Base-by-base conservation (phyloP, 2,329 filamentous ascomycete species). In the Diplocarpon rosae region DNA sequence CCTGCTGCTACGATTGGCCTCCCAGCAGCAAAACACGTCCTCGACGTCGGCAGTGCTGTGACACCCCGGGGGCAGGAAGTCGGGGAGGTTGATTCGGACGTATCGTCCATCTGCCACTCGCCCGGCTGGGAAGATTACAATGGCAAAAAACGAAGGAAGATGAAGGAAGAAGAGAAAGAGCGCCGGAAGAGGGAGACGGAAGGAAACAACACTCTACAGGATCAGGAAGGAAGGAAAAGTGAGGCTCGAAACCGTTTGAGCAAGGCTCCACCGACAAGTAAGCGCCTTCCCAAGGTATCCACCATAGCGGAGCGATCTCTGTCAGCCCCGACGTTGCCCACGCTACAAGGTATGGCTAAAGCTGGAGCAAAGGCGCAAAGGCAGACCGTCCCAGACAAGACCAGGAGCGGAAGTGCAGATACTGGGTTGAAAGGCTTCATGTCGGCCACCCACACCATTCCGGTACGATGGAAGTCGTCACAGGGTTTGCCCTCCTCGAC, bases 61-160 rank as follows among this genome's bases (percentile, higher is more conserved):
- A 42, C 52, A n/a, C 51, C 49, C 13, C 48, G 52, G 8, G 39
- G 44, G 2, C 37, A 51, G 17, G 47, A 43, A 17, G 37, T 36
- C 5, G 47, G 33, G 17, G 52, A 52, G 8, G 36, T 48, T 15
- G 49, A 50, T 5, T 58, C 59, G 13, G 57, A 57, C 31, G 43
- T 42, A n/a, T 61, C 59, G 5, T 61, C 58, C 0, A 74, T 78
- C 43, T 80, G 76, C 49, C 73, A 77, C 44, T 80, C 76, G 1
- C 76, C 76, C 1, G 77, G 70, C 44, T 80, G 76, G 76, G 75
- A 78, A 50, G 69, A 72, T 16, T 74, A 74, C 52, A 67, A 68
- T 2, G 67, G 69, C 15, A 63, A 59, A 45, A 69, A 65, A 42
- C 69, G 63, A 51, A 69, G 69, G 39, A 66, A 69, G 47, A 63